Evolutionary conservation across 1,139 yeast species (phyloP).

Genomic region (Hyphopichia burtonii): DNA sequence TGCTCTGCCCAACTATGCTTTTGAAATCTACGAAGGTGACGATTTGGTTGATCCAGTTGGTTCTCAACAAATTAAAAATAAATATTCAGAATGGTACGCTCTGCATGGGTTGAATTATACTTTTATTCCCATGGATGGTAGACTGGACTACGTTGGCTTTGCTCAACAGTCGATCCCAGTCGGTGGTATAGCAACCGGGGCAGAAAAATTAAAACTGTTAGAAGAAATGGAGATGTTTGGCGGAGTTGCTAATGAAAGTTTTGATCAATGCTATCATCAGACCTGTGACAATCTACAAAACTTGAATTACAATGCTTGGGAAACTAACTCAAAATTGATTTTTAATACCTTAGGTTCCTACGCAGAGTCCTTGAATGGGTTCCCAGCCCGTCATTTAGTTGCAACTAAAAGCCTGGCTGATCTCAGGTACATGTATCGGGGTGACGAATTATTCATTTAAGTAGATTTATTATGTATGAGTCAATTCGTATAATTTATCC

Average conservation of each 20-base stretch:
- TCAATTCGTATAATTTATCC: constrained; percentile 36
- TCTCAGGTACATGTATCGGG: background rate
- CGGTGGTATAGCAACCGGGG: constrained; percentile 19
- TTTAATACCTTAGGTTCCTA: constrained; percentile 16
- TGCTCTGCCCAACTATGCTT: constrained; percentile 19
- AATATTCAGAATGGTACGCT: constrained; percentile 1
- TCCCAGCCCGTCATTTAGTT: constrained; percentile 1
- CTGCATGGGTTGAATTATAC: background rate
- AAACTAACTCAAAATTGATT: constrained; percentile 15
- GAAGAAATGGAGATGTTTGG: constrained; percentile 13
- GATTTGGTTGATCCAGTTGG: constrained; percentile 7
- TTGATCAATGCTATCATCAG: constrained; percentile 14
- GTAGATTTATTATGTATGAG: constrained; percentile 6
- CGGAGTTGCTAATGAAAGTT: constrained; percentile 14
- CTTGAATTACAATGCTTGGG: constrained; percentile 18
- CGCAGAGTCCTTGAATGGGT: constrained; percentile 6
- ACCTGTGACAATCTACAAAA: constrained; percentile 16
- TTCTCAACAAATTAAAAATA: constrained; percentile 2
- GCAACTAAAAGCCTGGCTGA: background rate
- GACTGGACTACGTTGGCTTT: constrained; percentile 6
- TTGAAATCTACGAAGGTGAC: constrained; percentile 17
- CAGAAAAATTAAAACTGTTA: constrained; percentile 16
- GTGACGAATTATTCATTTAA: constrained; percentile 3
- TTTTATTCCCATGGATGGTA: constrained; percentile 5
- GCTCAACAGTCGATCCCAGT: constrained; percentile 12